Conservation (phyloP, 2,329 filamentous ascomycete species). For the Neofusicoccum sp. region DNA sequence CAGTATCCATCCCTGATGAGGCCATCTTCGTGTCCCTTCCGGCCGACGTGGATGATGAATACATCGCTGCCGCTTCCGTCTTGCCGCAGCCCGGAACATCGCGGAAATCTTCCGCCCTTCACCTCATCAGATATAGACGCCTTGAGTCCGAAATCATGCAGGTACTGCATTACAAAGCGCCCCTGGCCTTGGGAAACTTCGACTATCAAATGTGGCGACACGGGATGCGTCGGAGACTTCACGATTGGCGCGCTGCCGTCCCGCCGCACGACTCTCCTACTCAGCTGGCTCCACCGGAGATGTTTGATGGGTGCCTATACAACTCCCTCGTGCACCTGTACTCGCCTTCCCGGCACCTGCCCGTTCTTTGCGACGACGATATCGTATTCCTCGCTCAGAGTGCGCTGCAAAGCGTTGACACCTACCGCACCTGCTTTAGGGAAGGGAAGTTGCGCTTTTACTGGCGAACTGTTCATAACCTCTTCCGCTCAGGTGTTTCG, state of each 20-base stretch:
- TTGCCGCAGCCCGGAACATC: neutral
- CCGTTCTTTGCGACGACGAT: neutral
- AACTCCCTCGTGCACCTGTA: neutral
- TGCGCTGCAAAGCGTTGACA: neutral
- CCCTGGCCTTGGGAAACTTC: neutral
- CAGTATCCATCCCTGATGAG: neutral
- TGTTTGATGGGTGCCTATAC: neutral
- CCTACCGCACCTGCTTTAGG: neutral
- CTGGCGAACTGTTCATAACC: neutral
- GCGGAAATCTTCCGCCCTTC: neutral
- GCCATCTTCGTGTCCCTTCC: neutral
- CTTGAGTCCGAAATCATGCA: neutral
- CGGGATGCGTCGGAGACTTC: neutral
- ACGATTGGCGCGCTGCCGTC: neutral
- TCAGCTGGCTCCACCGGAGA: neutral
- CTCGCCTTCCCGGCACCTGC: neutral
- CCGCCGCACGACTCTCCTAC: neutral
- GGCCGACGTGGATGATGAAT: neutral
- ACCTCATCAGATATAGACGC: neutral
- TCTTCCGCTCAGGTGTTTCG: neutral
- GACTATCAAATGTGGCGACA: neutral
- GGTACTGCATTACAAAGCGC: neutral
- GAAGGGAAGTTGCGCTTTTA: neutral
- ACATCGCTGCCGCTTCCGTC: neutral
- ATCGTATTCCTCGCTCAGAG: neutral